Percentiles rank a stretch among this genome's conserved stretches.
These are phyloP conservation scores for Gracilaria domingensis DNA, from an alignment of 23 red algal species.

Conservation along the genomic window DNA sequence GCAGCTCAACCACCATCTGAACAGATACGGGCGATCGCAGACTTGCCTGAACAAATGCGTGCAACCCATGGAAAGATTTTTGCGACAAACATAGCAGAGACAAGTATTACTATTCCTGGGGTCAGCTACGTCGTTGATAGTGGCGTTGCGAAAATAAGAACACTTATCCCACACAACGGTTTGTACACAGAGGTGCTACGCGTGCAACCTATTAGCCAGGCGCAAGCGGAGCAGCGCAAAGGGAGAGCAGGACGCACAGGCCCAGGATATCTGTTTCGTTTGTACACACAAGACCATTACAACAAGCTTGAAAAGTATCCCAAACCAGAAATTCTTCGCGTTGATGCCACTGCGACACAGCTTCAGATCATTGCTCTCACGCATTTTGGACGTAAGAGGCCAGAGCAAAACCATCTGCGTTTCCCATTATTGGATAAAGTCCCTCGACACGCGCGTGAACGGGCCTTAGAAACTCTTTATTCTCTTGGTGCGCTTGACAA, in stretches of 20 bases:
- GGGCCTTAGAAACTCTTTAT: slow-evolving; percentile 79
- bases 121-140: slow-evolving; percentile 92
- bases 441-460: slow-evolving; percentile 32
- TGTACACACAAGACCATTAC: slow-evolving; percentile 84
- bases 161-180: slow-evolving; percentile 41
- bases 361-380: slow-evolving; percentile 68
- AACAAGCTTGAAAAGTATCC: slow-evolving; percentile 75
- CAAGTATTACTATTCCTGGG: slow-evolving; percentile 92
- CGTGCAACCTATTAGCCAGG: slow-evolving; percentile 75
- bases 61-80: slow-evolving; percentile 84
- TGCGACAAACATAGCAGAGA: slow-evolving; percentile 97
- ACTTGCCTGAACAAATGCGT: slow-evolving; percentile 19
- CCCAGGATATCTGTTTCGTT: slow-evolving; percentile 76
- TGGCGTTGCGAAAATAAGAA: slow-evolving; percentile 84
- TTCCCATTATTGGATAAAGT: slow-evolving; percentile 69
- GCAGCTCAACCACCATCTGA: slow-evolving; percentile 70
- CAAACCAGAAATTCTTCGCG: slow-evolving; percentile 77
- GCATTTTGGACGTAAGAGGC: slow-evolving; percentile 6
- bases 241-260: slow-evolving; percentile 86
- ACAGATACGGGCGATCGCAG: slow-evolving; percentile 70
- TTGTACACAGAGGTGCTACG: slow-evolving; percentile 75
- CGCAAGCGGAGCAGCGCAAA: slow-evolving; percentile 90
- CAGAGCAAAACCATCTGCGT: slow-evolving; percentile 12
- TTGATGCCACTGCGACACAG: slow-evolving; percentile 72
- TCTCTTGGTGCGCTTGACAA: slow-evolving; percentile 85